These are phyloP conservation scores for Salix koriyanagi DNA, from an alignment of 345 rosid species.

Conservation along the genomic window DNA sequence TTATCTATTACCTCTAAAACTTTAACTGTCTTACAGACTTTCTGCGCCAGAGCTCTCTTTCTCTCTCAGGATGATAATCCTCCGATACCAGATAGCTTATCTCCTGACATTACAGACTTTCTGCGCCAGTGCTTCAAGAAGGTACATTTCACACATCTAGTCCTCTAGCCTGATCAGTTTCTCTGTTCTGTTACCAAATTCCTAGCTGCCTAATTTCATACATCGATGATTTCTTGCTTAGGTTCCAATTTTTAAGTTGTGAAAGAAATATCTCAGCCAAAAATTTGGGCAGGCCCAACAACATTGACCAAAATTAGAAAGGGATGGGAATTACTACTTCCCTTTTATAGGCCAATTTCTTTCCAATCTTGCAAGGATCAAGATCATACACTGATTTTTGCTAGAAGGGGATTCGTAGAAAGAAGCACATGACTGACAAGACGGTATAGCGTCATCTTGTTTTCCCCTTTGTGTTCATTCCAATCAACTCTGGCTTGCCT, in stretches of 20 bases:
- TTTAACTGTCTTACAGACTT: no score
- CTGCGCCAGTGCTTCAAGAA: conserved; percentile 92
- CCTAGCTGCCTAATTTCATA: background rate
- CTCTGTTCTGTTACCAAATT: background rate
- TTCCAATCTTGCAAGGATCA: background rate
- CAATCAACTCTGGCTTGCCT: background rate
- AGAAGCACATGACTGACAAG: background rate
- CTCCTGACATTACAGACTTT: conserved; percentile 94
- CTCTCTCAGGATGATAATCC: conserved; percentile 77
- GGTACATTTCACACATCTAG: conserved; percentile 34
- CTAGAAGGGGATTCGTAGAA: background rate
- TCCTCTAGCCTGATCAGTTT: background rate
- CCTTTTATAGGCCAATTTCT: background rate
- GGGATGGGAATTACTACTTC: background rate
- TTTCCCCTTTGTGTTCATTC: background rate
- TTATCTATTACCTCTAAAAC: no score
- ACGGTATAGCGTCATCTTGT: background rate
- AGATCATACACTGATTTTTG: no score
- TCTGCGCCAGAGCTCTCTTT: background rate
- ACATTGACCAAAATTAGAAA: background rate
- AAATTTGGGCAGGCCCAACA: background rate
- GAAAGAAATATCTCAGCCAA: background rate
- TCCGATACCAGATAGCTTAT: conserved; percentile 91
- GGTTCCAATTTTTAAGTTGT: background rate
- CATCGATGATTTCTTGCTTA: background rate